These are phyloP conservation scores for Daldinia childiae DNA, from an alignment of 495 filamentous ascomycete genomes.

Conservation along the genomic window DNA sequence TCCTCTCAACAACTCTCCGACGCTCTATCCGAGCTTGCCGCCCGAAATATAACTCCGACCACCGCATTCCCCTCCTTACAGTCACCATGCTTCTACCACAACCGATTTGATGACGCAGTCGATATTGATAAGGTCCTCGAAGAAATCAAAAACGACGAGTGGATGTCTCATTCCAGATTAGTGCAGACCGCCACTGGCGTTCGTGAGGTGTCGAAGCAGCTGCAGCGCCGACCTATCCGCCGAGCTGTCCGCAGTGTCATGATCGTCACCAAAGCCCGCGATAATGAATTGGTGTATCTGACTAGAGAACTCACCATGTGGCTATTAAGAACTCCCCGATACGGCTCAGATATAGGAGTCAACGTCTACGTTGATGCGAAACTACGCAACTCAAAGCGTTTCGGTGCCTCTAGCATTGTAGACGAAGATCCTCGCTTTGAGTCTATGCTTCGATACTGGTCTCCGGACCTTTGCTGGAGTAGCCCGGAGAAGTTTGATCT, in stretches of 20 bases:
- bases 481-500: slow-evolving; percentile 91
- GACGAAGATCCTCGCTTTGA: slow-evolving; percentile 75
- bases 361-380: slow-evolving; percentile 96
- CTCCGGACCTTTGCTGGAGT: slow-evolving; percentile 90
- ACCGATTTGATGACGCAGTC: slow-evolving; percentile 93
- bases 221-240: slow-evolving; percentile 87
- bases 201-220: slow-evolving; percentile 91
- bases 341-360: slow-evolving; percentile 80
- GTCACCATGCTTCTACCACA: slow-evolving; percentile 97
- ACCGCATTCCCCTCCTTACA: slow-evolving; percentile 75
- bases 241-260: slow-evolving; percentile 89
- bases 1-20: slow-evolving; percentile 71
- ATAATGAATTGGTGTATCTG: slow-evolving; percentile 85
- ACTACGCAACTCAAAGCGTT: slow-evolving; percentile 84
- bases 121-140: slow-evolving; percentile 95
- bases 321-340: slow-evolving; percentile 84
- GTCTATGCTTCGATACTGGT: slow-evolving; percentile 90
- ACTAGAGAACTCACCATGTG: slow-evolving; percentile 87
- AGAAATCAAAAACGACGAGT: slow-evolving; percentile 90
- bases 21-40: slow-evolving; percentile 69
- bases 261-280: slow-evolving; percentile 95
- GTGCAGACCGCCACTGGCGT: slow-evolving; percentile 95
- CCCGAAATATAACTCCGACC: slow-evolving; percentile 61
- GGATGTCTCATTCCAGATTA: slow-evolving; percentile 87
- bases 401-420: slow-evolving; percentile 77